Evolutionary conservation across 2,329 filamentous ascomycete genomes (phyloP), one percentile per base, ranked within the genome.

Genomic region (Xylariales sp.): DNA sequence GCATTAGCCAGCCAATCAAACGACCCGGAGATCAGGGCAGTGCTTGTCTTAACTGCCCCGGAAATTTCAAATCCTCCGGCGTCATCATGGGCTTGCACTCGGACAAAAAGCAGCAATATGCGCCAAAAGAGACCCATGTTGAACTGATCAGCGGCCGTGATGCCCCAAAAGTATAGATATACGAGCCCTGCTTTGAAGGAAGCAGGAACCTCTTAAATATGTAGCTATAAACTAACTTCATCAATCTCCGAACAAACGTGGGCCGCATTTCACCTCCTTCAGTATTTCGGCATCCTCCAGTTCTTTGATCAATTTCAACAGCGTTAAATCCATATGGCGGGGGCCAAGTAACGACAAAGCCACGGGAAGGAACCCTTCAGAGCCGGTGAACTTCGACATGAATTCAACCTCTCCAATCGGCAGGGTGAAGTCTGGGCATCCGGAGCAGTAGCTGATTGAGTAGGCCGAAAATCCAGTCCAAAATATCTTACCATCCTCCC

Each of bases 391-490:
- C 24, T 38, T 44, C 9, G 49, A 49, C 12, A 19, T 24, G 31
- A 49, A 51, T 4, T 25, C 14, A 4, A 44, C 44, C 15, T 53
- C 45, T 5, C 51, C 44, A 4, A 50, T n/a, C 3, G 45, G 48
- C 14, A 52, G 11, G n/a, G 48, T 44, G 9, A 45, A 31, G 25
- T 53, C 51, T 1, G 49, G 47, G 22, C 47, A 53, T 11, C 49
- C 47, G 5, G 46, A 48, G 25, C 43, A 44, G 40, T 53, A 49
- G 19, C 49, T 50, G 31, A 51, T 38, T 2, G 46, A 47, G 25
- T 48, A 50, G 3, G 22, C 31, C 4, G 47, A 51, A 31, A 50
- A 46, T 3, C 47, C 47, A 16, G 22, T 41, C 46, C 47, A 51
- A 33, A 51, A 53, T 27, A 50, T 21, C 7, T 45, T 16, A 12